These are phyloP conservation scores for Lipomyces sp. DNA, from an alignment of 805 yeast species.

Conservation along the genomic window DNA sequence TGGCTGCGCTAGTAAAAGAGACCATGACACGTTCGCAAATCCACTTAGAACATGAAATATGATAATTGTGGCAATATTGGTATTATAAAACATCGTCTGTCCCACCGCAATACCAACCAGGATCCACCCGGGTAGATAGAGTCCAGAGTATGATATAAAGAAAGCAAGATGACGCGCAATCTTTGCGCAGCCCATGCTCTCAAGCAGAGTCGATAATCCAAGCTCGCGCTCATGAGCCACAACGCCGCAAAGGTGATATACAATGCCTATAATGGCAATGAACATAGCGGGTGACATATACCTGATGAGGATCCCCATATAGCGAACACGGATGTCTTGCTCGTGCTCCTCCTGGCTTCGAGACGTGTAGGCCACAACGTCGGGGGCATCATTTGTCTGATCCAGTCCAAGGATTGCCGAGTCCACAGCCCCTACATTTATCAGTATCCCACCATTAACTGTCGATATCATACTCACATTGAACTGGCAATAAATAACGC, in stretches of 20 bases:
- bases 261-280: slow-evolving; percentile 46
- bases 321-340: slow-evolving; percentile 40
- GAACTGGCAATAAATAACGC: slow-evolving; percentile 44
- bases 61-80: slow-evolving; percentile 40
- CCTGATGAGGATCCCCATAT: slow-evolving; percentile 41
- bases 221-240: slow-evolving; percentile 45
- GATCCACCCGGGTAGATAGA: slow-evolving; percentile 47
- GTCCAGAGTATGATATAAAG: slow-evolving; percentile 42
- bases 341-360: slow-evolving; percentile 40
- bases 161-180: slow-evolving; percentile 41
- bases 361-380: slow-evolving; percentile 44
- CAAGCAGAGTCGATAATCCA: slow-evolving; percentile 44
- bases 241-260: slow-evolving; percentile 46
- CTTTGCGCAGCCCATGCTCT: slow-evolving; percentile 45
- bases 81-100: slow-evolving; percentile 39
- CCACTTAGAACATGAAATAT: slow-evolving; percentile 45
- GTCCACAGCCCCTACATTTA: slow-evolving; percentile 34
- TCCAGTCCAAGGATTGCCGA: slow-evolving; percentile 41
- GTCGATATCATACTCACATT: slow-evolving; percentile 41
- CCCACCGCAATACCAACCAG: slow-evolving; percentile 41
- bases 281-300: slow-evolving; percentile 47
- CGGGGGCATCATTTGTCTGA: slow-evolving; percentile 40
- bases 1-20: slow-evolving; percentile 43
- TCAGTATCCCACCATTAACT: slow-evolving; percentile 8
- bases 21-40: slow-evolving; percentile 43